Conservation (phyloP, 2,329 filamentous ascomycete genomes). For the Neofusicoccum sp. region DNA sequence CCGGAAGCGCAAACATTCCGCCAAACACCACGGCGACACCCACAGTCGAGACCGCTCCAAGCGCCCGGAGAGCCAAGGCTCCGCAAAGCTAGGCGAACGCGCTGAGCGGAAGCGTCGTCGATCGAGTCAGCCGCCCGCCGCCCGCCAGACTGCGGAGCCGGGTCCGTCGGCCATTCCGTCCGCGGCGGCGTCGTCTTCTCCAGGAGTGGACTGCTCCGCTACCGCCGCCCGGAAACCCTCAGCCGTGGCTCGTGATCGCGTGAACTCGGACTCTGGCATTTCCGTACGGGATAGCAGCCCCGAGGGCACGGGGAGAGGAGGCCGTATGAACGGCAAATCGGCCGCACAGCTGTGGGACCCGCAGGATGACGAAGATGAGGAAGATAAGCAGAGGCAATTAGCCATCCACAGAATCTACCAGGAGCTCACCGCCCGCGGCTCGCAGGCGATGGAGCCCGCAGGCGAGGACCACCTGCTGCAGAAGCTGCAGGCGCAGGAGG, state of each 20-base stretch:
- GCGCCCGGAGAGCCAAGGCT: constrained; percentile 14
- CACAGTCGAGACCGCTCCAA: constrained; percentile 5
- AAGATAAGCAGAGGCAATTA: constrained; percentile 18
- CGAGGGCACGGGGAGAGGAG: constrained; percentile 25
- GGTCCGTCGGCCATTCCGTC: constrained; percentile 4
- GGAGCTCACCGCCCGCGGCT: neutral
- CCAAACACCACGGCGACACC: constrained; percentile 24
- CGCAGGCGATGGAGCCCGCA: neutral
- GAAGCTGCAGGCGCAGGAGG: constrained; percentile 10
- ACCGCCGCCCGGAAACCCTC: constrained; percentile 5
- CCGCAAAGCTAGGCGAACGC: constrained; percentile 13
- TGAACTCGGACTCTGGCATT: constrained; percentile 27
- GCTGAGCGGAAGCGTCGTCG: constrained; percentile 1
- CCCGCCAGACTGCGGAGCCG: constrained; percentile 23
- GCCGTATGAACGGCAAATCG: neutral
- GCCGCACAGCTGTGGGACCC: constrained; percentile 1
- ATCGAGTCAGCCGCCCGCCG: constrained; percentile 10
- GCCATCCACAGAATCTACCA: constrained; percentile 7
- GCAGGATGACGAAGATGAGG: constrained; percentile 20
- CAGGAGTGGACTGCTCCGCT: constrained; percentile 1
- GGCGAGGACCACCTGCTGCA: constrained; percentile 1
- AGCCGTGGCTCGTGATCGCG: constrained; percentile 6
- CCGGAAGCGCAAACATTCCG: constrained; percentile 24
- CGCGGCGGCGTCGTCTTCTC: neutral
- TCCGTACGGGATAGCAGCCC: constrained; percentile 35